phyloP scores from a whole-genome alignment of 1,284 basidiomycete species.

The Ganoderma resinaceum region DNA sequence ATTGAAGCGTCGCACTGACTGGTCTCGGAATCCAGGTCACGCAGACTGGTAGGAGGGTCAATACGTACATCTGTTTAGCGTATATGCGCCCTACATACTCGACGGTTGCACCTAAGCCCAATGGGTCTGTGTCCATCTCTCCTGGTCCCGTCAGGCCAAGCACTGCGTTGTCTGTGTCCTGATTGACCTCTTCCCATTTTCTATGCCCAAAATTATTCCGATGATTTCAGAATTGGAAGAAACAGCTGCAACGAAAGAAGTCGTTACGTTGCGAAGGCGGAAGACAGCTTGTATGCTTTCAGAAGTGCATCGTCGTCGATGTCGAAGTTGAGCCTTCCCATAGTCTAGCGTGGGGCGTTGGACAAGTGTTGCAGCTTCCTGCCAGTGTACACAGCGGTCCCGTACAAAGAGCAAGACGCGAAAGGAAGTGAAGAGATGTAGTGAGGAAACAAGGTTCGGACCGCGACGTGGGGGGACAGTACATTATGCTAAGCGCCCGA shows the following conservation, averaged over 20 bases:
- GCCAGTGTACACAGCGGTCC: not conserved
- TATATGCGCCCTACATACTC: constrained; percentile 56
- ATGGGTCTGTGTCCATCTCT: constrained; percentile 71
- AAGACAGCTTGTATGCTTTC: constrained; percentile 76
- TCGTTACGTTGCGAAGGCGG: constrained; percentile 68
- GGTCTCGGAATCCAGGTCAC: constrained; percentile 74
- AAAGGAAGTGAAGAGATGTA: not conserved
- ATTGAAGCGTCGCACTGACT: constrained; percentile 53
- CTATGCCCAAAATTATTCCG: constrained; percentile 43
- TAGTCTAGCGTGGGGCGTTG: constrained; percentile 4
- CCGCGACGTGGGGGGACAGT: not conserved
- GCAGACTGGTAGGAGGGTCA: constrained; percentile 50
- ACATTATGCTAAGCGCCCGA: not conserved
- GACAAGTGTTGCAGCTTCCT: not conserved
- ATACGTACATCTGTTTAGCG: constrained; percentile 14
- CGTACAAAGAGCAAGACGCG: not conserved
- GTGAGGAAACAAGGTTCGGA: not conserved
- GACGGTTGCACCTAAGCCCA: constrained; percentile 67
- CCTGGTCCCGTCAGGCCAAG: constrained; percentile 62
- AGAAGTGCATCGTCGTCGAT: constrained; percentile 78
- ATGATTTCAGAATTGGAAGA: not conserved
- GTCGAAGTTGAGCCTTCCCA: constrained; percentile 66
- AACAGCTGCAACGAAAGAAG: constrained; percentile 22
- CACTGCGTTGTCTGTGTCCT: constrained; percentile 75
- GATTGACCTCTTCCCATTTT: constrained; percentile 83